A percentile compares a stretch with the other conserved stretches of the same genome.
Conservation (phyloP, 768 basidiomycete genomes). For the Auricularia cornea region DNA sequence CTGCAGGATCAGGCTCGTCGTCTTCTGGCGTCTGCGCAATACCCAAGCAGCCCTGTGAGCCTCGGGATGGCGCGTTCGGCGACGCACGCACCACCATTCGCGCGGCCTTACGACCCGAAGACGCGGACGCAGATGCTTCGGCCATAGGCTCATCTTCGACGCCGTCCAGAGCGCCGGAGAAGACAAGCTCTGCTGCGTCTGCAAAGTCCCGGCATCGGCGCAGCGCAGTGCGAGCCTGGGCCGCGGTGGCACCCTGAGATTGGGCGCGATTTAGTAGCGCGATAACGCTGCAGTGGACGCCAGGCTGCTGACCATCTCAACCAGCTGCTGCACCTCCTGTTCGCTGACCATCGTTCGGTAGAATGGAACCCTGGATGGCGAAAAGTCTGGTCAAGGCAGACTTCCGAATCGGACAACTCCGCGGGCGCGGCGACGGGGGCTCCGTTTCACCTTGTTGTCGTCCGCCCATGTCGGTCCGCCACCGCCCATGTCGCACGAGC, state of each 20-base stretch:
- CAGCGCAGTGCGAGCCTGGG: conserved; percentile 79
- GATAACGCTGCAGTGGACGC: not conserved
- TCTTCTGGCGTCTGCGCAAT: conserved; percentile 26
- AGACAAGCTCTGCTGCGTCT: conserved; percentile 81
- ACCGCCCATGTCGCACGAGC: too few relatives aligned
- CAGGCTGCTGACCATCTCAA: conserved; percentile 42
- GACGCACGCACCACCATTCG: conserved; percentile 17
- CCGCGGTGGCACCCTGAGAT: conserved; percentile 66
- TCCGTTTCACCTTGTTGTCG: too few relatives aligned
- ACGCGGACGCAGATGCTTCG: conserved; percentile 36
- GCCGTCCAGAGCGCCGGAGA: conserved; percentile 77
- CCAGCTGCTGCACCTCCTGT: conserved; percentile 49
- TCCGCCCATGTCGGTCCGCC: too few relatives aligned
- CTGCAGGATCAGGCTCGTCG: conserved; percentile 17
- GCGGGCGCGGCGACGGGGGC: too few relatives aligned
- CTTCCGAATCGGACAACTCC: too few relatives aligned
- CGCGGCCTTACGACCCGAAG: conserved; percentile 6
- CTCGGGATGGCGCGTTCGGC: conserved; percentile 7
- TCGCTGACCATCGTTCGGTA: conserved; percentile 17
- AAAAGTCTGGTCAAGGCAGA: too few relatives aligned
- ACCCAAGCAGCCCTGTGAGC: conserved; percentile 43
- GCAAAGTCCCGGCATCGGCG: conserved; percentile 80
- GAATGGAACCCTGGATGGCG: not conserved
- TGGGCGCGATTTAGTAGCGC: not conserved
- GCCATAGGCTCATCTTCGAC: conserved; percentile 41